These are phyloP conservation scores for Globisporangium spiculum DNA, from an alignment of 352 stramenopile genomes.

Conservation along the genomic window DNA sequence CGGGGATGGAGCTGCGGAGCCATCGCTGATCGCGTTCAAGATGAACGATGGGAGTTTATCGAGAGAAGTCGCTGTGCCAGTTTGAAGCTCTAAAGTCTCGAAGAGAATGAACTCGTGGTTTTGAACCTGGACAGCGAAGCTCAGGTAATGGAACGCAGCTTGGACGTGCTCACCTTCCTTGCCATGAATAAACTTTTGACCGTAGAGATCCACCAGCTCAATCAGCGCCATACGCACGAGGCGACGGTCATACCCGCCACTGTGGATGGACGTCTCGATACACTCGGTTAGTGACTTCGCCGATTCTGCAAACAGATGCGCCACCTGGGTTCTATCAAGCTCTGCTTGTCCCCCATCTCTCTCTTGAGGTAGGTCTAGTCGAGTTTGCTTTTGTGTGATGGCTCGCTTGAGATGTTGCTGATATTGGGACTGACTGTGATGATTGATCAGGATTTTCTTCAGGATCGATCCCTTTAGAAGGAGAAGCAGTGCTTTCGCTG, in stretches of 20 bases:
- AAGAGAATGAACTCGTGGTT: conserved; percentile 49
- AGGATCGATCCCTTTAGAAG: conserved; percentile 51
- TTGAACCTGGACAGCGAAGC: conserved; percentile 39
- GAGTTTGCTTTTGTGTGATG: conserved; percentile 8
- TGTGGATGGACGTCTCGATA: conserved; percentile 41
- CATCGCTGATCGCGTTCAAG: conserved; percentile 22
- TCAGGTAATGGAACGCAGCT: conserved; percentile 71
- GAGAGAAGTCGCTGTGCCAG: conserved; percentile 28
- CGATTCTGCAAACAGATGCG: conserved; percentile 15
- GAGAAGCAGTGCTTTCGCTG: conserved; percentile 44
- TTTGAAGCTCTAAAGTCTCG: conserved; percentile 61
- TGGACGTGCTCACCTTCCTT: conserved; percentile 59
- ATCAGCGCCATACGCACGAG: conserved; percentile 49
- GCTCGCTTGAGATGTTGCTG: neutral
- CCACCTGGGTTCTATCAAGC: neutral
- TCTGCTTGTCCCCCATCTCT: neutral
- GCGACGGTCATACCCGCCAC: conserved; percentile 54
- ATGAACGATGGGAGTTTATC: conserved; percentile 55
- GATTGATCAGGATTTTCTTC: conserved; percentile 35
- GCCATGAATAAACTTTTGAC: conserved; percentile 33
- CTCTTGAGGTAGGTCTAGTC: neutral
- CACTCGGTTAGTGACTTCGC: conserved; percentile 22
- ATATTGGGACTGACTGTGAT: conserved; percentile 1
- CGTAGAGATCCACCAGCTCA: conserved; percentile 65
- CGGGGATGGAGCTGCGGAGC: neutral